phyloP scores from a whole-genome alignment of 306 rosid genomes.

The Medicago arabica region DNA sequence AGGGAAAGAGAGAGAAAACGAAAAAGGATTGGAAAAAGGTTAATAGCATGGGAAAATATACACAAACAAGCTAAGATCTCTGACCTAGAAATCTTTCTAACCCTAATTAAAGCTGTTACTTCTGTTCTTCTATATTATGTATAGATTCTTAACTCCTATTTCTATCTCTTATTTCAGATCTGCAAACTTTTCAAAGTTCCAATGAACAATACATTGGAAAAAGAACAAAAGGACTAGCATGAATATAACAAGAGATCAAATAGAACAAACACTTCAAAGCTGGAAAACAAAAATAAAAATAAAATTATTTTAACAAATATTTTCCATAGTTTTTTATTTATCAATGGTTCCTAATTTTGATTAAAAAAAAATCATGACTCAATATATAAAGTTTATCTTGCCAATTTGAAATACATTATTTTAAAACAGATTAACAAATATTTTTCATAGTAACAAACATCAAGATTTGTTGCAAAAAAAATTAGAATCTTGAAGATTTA shows the following conservation, averaged over 20 bases:
- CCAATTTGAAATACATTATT: neutral
- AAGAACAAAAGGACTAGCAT: constrained; percentile 23
- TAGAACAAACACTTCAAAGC: neutral
- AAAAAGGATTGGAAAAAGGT: constrained; percentile 21
- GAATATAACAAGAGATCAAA: constrained; percentile 4
- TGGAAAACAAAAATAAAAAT: constrained; percentile 20
- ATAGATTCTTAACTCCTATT: constrained; percentile 40
- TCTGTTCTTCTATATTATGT: constrained; percentile 28
- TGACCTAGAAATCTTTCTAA: constrained; percentile 45
- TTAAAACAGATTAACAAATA: neutral
- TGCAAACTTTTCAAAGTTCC: constrained; percentile 31
- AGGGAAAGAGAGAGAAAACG: constrained; percentile 47
- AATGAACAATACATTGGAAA: constrained; percentile 26
- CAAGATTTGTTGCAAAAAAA: constrained; percentile 8
- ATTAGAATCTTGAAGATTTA: constrained; percentile 4
- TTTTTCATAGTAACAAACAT: neutral
- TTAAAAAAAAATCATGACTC: neutral
- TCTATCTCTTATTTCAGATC: constrained; percentile 52
- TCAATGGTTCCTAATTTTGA: neutral
- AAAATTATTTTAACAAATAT: no score
- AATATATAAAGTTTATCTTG: neutral
- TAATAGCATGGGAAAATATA: constrained; percentile 40
- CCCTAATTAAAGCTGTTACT: constrained; percentile 47
- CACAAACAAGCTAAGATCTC: constrained; percentile 51
- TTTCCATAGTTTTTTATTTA: neutral